These are phyloP conservation scores for Linnemannia hyalina DNA, from an alignment of 192 early-diverging fungal species.

Conservation along the genomic window DNA sequence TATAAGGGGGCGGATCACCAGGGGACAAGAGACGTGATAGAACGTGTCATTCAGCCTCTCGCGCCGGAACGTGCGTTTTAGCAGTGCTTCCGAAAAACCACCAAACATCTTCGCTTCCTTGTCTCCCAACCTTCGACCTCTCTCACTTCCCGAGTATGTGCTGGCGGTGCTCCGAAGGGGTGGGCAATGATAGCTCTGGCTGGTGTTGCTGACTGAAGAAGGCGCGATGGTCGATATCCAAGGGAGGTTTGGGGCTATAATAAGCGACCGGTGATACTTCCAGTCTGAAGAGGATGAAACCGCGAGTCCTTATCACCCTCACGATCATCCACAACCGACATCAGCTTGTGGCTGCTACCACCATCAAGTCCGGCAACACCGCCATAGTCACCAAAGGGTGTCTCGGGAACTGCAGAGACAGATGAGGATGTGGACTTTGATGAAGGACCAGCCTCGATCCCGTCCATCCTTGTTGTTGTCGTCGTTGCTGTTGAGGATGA, in stretches of 20 bases:
- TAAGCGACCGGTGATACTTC: not conserved
- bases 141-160: no score
- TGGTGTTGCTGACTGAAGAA: no score
- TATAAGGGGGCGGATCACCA: not conserved
- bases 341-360: not conserved
- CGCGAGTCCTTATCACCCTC: not conserved
- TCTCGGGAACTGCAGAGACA: conserved; percentile 30
- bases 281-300: not conserved
- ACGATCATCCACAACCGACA: not conserved
- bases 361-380: not conserved
- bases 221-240: no score
- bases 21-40: not conserved
- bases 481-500: not conserved
- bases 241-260: not conserved
- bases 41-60: no score
- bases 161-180: no score
- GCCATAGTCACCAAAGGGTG: conserved; percentile 1
- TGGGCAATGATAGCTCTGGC: no score
- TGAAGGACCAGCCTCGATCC: conserved; percentile 15
- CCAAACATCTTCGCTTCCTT: no score
- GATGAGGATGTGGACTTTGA: not conserved
- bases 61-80: no score
- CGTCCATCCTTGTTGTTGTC: conserved; percentile 27
- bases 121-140: no score
- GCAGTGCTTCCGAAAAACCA: no score